These are phyloP conservation scores for Didymella pinodella DNA, from an alignment of 2,329 filamentous ascomycete species.

Conservation along the genomic window DNA sequence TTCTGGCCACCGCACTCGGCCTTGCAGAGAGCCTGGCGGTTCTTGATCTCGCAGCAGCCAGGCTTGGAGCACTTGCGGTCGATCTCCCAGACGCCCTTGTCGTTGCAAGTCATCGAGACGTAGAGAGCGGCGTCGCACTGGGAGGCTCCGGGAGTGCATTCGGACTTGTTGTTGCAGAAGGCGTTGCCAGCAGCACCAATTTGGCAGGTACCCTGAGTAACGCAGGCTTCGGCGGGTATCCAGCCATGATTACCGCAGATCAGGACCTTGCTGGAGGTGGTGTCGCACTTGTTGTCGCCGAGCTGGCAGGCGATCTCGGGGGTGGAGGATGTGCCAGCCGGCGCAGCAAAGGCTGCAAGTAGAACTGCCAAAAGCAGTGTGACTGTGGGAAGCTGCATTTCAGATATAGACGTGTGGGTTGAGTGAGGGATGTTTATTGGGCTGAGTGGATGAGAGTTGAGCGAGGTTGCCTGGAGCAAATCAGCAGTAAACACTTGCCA, in stretches of 20 bases:
- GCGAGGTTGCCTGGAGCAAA: not conserved
- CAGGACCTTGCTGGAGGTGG: not conserved
- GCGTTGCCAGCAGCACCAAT: conserved; percentile 7
- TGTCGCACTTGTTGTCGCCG: conserved; percentile 13
- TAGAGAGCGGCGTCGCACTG: conserved; percentile 14
- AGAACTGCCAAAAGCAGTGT: not conserved
- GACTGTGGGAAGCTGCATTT: not conserved
- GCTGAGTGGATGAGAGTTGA: not conserved
- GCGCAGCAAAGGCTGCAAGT: not conserved
- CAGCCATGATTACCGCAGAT: conserved; percentile 5
- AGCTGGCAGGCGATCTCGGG: not conserved
- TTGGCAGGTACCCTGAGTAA: not conserved
- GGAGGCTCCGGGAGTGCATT: conserved; percentile 3
- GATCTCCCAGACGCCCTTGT: conserved; percentile 10
- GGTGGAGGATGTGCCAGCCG: not conserved
- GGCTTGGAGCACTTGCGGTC: conserved; percentile 20
- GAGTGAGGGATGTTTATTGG: not conserved
- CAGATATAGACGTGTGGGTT: not conserved
- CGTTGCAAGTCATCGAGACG: conserved; percentile 7
- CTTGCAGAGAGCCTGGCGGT: conserved; percentile 18
- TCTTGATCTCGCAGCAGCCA: conserved; percentile 15
- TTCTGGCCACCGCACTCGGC: conserved; percentile 7
- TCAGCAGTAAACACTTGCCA: not conserved
- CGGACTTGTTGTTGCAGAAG: conserved; percentile 5
- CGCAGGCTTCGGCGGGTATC: conserved; percentile 5